Evolutionary conservation across 805 yeast species (phyloP), one percentile per base, ranked within the genome.

Genomic region (Lipomyces orientalis): DNA sequence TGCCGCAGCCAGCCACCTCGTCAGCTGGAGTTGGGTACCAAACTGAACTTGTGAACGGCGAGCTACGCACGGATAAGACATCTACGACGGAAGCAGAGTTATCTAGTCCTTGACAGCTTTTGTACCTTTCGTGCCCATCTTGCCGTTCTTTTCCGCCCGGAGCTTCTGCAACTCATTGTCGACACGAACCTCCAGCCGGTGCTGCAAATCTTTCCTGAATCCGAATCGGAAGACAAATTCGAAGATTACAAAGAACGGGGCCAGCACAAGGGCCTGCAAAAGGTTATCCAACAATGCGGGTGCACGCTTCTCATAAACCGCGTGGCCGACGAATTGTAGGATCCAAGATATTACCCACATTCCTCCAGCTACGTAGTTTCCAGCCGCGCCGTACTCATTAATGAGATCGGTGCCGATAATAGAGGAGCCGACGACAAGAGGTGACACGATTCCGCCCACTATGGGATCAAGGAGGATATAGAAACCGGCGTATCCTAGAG

Each of bases 251-350:
- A 94, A 93, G 75, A 86, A 92, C 0, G 98, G 98, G 0, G 98
- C 98, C 69, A 93, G 81, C 0, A 94, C 92, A 22, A 94, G 77
- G 4, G 98, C 95, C 75, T 93, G 98, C 4, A 88, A 79, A 57
- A 92, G 80, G 75, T 89, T 93, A 74, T 93, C 97, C 54, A 91
- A 77, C 62, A 94, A 78, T 0, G 98, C 97, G 0, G 99, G 99
- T 0, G 93, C 90, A 54, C 91, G 82, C 67, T 83, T 83, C 76
- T 94, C 99, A 75, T 87, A 90, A 10, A 85, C 82, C 1, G 90
- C 94, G 76, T 95, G 98, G 3, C 98, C 97, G 60, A 89, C 82
- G 77, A 94, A 93, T 75, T 95, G 98, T 6, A 86, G 87, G 16
- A 87, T 74, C 98, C 99, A 94, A 9, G 90, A 80, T 1, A 80